A percentile compares a stretch with the other conserved stretches of the same genome.
phyloP scores from a whole-genome alignment of 805 yeast species.

The Candida fluviatilis region DNA sequence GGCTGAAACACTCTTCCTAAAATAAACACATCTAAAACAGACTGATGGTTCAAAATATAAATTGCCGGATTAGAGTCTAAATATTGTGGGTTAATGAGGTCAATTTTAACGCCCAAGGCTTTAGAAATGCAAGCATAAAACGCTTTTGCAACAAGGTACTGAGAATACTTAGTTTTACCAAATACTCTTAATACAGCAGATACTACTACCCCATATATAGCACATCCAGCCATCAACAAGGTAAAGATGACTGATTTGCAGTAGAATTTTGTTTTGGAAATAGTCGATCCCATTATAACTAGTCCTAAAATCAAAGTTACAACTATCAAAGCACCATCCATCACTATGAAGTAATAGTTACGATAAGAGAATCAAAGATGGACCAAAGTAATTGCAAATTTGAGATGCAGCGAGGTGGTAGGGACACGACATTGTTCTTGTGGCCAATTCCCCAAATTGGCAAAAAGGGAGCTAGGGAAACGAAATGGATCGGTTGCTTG shows the following conservation, averaged over 20 bases:
- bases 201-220: slow-evolving; percentile 72
- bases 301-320: background rate
- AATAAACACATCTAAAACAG: slow-evolving; percentile 77
- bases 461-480: no score
- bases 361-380: no score
- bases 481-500: no score
- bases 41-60: slow-evolving; percentile 84
- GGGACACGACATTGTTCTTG: no score
- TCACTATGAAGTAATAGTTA: no score
- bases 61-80: slow-evolving; percentile 63
- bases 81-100: slow-evolving; percentile 61
- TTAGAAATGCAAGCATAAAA: slow-evolving; percentile 61
- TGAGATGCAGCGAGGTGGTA: no score
- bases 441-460: no score
- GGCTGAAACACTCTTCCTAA: slow-evolving; percentile 83
- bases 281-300: background rate
- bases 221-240: slow-evolving; percentile 52
- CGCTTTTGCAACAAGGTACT: slow-evolving; percentile 84
- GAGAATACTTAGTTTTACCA: slow-evolving; percentile 78
- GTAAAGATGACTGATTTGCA: slow-evolving; percentile 54
- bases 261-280: slow-evolving; percentile 39
- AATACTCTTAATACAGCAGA: slow-evolving; percentile 61
- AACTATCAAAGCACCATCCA: background rate
- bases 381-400: no score
- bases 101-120: slow-evolving; percentile 65